A percentile compares a stretch with the other conserved stretches of the same genome.
Evolutionary conservation across 2,329 filamentous ascomycete genomes (phyloP).

Genomic region (Hypoxylon sp.): DNA sequence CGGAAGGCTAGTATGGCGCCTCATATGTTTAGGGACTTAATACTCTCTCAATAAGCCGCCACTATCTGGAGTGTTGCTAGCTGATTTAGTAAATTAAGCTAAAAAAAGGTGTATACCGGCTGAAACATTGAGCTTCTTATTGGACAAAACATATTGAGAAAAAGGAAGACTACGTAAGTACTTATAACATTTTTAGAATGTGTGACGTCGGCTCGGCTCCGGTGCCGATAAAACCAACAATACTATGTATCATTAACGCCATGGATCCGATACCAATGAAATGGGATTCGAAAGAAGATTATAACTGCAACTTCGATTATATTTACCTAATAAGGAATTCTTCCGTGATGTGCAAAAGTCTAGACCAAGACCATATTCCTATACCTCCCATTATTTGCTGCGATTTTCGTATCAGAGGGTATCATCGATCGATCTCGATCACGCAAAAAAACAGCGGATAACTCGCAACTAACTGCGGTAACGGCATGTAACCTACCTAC

Average conservation of each 20-base stretch:
- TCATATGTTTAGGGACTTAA: conserved; percentile 15
- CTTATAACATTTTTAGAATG: conserved; percentile 6
- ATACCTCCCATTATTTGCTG: conserved; percentile 8
- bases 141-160: conserved; percentile 14
- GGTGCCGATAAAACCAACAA: conserved; percentile 20
- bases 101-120: conserved; percentile 2
- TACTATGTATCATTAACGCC: not conserved
- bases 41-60: conserved; percentile 6
- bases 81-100: conserved; percentile 7
- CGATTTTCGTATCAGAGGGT: conserved; percentile 14
- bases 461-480: conserved; percentile 12
- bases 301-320: conserved; percentile 4
- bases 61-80: conserved; percentile 16
- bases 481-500: conserved; percentile 37
- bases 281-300: not conserved
- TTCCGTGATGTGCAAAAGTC: conserved; percentile 13
- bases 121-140: conserved; percentile 34
- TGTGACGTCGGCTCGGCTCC: conserved; percentile 15
- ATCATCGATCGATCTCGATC: conserved; percentile 42
- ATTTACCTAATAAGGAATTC: conserved; percentile 8
- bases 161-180: conserved; percentile 4
- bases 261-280: conserved; percentile 2
- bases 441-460: conserved; percentile 19
- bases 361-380: conserved; percentile 4
- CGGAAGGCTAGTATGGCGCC: conserved; percentile 29